These are phyloP conservation scores for Boletellus deceptivus DNA, from an alignment of 1,284 basidiomycete species.

Conservation along the genomic window DNA sequence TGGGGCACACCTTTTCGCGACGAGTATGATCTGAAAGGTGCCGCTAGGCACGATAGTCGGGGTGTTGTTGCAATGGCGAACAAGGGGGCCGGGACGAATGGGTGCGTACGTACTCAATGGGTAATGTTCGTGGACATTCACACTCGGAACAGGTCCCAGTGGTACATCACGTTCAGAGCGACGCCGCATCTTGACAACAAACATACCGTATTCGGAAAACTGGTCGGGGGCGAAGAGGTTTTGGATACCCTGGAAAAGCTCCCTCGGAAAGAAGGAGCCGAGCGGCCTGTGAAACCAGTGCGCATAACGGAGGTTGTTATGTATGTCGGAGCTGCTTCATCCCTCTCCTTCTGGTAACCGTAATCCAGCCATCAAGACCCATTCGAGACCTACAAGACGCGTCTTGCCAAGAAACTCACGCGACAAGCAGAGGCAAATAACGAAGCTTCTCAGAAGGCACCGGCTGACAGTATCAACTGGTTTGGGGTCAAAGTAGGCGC, in stretches of 20 bases:
- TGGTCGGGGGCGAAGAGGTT: slow-evolving; percentile 92
- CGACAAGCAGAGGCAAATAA: slow-evolving; percentile 53
- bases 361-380: slow-evolving; percentile 73
- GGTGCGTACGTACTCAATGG: slow-evolving; percentile 42
- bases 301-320: slow-evolving; percentile 76
- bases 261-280: slow-evolving; percentile 79
- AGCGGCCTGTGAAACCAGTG: slow-evolving; percentile 82
- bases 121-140: slow-evolving; percentile 1
- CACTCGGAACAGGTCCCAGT: slow-evolving; percentile 64
- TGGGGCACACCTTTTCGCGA: slow-evolving; percentile 97
- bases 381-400: slow-evolving; percentile 79
- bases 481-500: slow-evolving; percentile 76
- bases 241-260: slow-evolving; percentile 82
- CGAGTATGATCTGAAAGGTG: slow-evolving; percentile 83
- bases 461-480: slow-evolving; percentile 73
- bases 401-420: slow-evolving; percentile 72
- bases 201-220: slow-evolving; percentile 95
- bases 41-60: slow-evolving; percentile 80
- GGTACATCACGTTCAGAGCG: slow-evolving; percentile 84
- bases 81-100: slow-evolving; percentile 82
- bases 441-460: slow-evolving; percentile 41
- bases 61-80: slow-evolving; percentile 91
- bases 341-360: neutral
- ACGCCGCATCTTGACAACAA: slow-evolving; percentile 81
- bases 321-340: slow-evolving; percentile 40